Evolutionary conservation across 2,329 filamentous ascomycete species (phyloP), one percentile per base, ranked within the genome.

Genomic region (Botrytis hyacinthi): DNA sequence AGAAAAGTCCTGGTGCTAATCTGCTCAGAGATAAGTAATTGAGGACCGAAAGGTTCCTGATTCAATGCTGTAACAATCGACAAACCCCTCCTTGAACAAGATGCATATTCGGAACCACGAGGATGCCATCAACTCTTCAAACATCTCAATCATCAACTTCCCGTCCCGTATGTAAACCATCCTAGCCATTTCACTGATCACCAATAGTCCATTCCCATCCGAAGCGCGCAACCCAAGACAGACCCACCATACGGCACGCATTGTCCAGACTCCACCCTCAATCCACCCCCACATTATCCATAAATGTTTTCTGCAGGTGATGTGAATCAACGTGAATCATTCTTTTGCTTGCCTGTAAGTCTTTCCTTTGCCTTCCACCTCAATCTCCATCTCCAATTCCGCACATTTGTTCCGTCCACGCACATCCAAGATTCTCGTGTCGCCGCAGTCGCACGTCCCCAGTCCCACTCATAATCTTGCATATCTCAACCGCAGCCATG

Each of bases 241-340:
- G 63, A 66, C 44, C 63, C 63, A 66, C 63, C 32, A 54, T 22
- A 26, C 44, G 22, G 42, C 63, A 66, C 44, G 63, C 63, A 66
- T 48, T 66, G 44, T 66, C 63, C 63, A 66, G 51, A 57, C n/a
- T 26, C 44, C 44, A 35, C 51, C 51, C 12, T 8, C 14, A 29
- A 66, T 37, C 62, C 42, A 48, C 62, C 42, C 44, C 29, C 44
- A 46, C 29, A 37, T n/a, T 37, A 46, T 48, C 63, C 63, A 66
- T 46, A 66, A 66, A 48, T 29, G n/a, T 48, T 16, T 35, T 20
- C 63, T 48, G 63, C 63, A 26, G 42, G 63, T 66, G 42, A 66
- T 66, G 29, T 48, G 63, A 66, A 66, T 66, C 63, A 66, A 14
- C 20, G 60, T 62, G 60, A 62, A 62, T 42, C 60, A 62, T 40